These are phyloP conservation scores for Kwoniella dendrophila DNA, from an alignment of 768 basidiomycete genomes.

Conservation along the genomic window DNA sequence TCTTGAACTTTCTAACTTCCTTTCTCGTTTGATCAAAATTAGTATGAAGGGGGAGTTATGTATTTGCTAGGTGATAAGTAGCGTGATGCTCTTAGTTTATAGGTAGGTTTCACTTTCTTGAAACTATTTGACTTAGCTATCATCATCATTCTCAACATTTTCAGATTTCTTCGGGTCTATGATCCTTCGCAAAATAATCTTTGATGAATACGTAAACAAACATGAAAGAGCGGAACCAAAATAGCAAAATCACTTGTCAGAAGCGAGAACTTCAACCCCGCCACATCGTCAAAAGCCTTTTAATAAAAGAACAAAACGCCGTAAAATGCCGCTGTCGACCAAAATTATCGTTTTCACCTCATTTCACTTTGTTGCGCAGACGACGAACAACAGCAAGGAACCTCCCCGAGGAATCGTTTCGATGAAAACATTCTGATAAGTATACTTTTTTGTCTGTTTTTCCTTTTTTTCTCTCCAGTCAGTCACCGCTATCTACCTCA, in stretches of 20 bases:
- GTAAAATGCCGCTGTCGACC: constrained; percentile 16
- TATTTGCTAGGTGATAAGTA: no score
- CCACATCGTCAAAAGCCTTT: background rate
- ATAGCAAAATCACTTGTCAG: no score
- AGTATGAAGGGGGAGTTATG: background rate
- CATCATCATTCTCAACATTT: background rate
- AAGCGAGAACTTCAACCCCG: background rate
- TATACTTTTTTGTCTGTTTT: constrained; percentile 2
- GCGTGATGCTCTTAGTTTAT: background rate
- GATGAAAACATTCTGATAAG: background rate
- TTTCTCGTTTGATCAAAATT: background rate
- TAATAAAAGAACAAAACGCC: background rate
- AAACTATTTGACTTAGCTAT: no score
- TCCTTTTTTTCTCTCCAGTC: constrained; percentile 17
- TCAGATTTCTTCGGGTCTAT: background rate
- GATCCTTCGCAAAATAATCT: no score
- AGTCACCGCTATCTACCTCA: constrained; percentile 32
- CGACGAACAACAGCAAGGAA: no score
- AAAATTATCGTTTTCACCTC: background rate
- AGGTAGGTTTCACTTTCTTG: no score
- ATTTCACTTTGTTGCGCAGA: background rate
- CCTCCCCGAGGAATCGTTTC: constrained; percentile 6
- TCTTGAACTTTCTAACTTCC: constrained; percentile 54
- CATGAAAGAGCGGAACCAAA: no score
- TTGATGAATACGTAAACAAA: no score